Conservation (phyloP, 495 filamentous ascomycete species). For the Xylaria acuta region DNA sequence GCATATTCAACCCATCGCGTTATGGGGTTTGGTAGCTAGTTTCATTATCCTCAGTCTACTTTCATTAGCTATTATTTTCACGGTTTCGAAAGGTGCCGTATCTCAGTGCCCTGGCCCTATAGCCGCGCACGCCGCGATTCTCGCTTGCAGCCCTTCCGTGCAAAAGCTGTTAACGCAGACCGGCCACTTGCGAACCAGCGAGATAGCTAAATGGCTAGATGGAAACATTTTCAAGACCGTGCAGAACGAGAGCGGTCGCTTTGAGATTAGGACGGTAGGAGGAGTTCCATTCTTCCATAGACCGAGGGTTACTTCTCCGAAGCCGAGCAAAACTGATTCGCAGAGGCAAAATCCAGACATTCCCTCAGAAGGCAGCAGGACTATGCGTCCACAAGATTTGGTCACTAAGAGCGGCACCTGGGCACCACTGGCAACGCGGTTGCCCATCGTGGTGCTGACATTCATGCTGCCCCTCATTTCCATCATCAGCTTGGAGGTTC, state of each 20-base stretch:
- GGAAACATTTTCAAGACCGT: not conserved
- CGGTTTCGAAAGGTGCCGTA: too few species aligned
- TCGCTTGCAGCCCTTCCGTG: not conserved
- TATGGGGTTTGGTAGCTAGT: too few species aligned
- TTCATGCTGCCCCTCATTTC: not conserved
- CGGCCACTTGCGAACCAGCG: not conserved
- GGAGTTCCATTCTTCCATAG: not conserved
- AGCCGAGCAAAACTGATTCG: too few species aligned
- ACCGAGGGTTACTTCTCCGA: too few species aligned
- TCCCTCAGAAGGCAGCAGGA: not conserved
- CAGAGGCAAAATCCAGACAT: not conserved
- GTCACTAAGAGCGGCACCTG: not conserved
- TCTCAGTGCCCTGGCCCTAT: not conserved
- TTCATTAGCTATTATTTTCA: too few species aligned
- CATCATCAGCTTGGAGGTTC: not conserved
- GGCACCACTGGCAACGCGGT: not conserved
- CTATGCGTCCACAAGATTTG: not conserved
- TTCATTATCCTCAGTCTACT: too few species aligned
- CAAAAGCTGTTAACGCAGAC: not conserved
- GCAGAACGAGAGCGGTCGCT: not conserved
- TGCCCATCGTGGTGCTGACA: not conserved
- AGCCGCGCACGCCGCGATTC: not conserved
- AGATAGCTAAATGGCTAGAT: not conserved
- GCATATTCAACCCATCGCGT: too few species aligned
- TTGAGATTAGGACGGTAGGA: not conserved